Conservation (phyloP, 2,329 filamentous ascomycete genomes). For the Phialophora expanda region DNA sequence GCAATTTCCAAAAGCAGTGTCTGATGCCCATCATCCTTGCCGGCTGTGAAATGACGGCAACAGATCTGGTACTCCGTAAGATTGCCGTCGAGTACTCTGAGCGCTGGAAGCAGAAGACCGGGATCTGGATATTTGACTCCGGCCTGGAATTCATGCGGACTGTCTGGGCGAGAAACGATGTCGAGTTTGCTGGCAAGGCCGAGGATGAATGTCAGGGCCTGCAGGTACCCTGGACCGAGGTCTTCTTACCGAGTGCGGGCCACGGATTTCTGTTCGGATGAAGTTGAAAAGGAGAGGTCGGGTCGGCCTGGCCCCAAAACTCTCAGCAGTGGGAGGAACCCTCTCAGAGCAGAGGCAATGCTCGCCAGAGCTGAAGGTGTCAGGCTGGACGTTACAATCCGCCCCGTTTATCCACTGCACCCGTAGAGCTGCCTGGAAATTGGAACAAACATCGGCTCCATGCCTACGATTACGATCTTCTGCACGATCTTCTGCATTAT, state of each 20-base stretch:
- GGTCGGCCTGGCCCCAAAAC: background rate
- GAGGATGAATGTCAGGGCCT: background rate
- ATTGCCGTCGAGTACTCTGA: conserved; percentile 32
- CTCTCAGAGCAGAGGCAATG: background rate
- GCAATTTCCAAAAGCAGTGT: conserved; percentile 35
- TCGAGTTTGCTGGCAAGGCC: background rate
- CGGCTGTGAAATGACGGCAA: conserved; percentile 22
- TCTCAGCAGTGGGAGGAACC: background rate
- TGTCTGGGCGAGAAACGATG: conserved; percentile 30
- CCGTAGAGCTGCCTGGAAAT: background rate
- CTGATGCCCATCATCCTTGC: conserved; percentile 31
- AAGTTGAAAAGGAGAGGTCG: background rate
- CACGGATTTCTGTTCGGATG: conserved; percentile 27
- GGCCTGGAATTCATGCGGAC: conserved; percentile 28
- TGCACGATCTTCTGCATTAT: background rate
- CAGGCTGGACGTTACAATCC: background rate
- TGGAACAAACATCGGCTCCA: background rate
- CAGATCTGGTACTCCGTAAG: conserved; percentile 16
- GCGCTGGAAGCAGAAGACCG: conserved; percentile 34
- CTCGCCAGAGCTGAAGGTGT: background rate
- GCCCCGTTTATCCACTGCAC: background rate
- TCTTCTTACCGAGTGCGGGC: conserved; percentile 13
- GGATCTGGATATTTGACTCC: conserved; percentile 35
- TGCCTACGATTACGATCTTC: background rate
- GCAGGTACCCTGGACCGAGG: conserved; percentile 20